These are phyloP conservation scores for Carex parvula DNA, from an alignment of 176 grass and related monocot species.

Conservation along the genomic window DNA sequence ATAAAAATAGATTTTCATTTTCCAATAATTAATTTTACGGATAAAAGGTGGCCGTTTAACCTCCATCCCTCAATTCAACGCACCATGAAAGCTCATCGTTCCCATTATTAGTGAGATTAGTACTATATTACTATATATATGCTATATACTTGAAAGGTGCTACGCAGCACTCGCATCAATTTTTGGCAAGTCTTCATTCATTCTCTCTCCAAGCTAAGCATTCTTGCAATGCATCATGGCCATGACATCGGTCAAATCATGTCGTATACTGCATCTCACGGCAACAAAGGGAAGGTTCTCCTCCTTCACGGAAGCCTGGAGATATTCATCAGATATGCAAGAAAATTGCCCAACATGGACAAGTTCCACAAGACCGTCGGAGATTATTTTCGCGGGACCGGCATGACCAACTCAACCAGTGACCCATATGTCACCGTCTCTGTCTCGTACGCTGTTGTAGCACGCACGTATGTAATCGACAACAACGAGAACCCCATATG, in stretches of 20 bases:
- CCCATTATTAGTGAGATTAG: too few species aligned
- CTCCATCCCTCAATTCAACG: neutral
- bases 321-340: conserved; percentile 58
- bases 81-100: neutral
- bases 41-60: neutral
- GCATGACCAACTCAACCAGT: conserved; percentile 51
- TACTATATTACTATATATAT: neutral
- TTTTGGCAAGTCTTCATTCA: neutral
- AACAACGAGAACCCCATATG: conserved; percentile 79
- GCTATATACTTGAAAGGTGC: neutral
- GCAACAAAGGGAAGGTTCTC: conserved; percentile 40
- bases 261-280: conserved; percentile 20
- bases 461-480: conserved; percentile 60
- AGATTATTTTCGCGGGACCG: conserved; percentile 43
- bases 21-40: neutral
- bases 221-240: neutral
- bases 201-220: neutral
- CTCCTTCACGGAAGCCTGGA: conserved; percentile 82
- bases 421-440: conserved; percentile 73
- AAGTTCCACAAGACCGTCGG: conserved; percentile 64
- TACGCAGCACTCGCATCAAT: neutral
- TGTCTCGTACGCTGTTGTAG: conserved; percentile 44
- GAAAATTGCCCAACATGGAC: conserved; percentile 73
- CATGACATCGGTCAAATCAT: neutral
- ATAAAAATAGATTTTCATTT: neutral